Evolutionary conservation across 2,329 filamentous ascomycete genomes (phyloP), one percentile per base, ranked within the genome.

Genomic region (Stromatinia cepivora): DNA sequence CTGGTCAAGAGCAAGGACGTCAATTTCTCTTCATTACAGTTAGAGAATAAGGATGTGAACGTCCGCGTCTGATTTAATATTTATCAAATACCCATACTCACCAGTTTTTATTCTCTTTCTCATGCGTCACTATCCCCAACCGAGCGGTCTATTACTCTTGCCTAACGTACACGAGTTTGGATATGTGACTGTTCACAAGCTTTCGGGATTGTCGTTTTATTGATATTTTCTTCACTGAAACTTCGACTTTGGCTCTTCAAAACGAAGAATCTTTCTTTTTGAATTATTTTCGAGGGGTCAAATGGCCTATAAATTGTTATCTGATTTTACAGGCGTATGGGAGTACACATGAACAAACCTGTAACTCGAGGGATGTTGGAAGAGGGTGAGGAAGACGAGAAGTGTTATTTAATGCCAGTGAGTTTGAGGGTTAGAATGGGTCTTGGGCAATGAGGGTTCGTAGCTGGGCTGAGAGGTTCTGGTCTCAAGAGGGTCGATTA

Each of bases 261-360:
- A 50, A 39, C 34, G n/a, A 52, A 39, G 31, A 39, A 52, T 39
- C 13, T 63, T 42, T 63, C 22, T 39, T 39, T 52, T 63, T 63
- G 46, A 63, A 42, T 63, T 52, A 5, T 39, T 52, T 42, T 63
- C 10, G 15, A 28, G 34, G n/a, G 31, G 61, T 52, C 31, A 48
- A 39, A 42, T 36, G 46, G 28, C 46, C 34, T 15, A 63, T 15
- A 63, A 63, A 63, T 63, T 63, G 61, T 52, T 63, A 63, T 52
- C 39, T 52, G 61, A 63, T 63, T 63, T 50, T 15, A 52, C n/a
- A 39, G 61, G 61, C 61, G 61, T 52, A 63, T 63, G 31, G 61
- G 61, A 63, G 61, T 52, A 63, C 46, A 52, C 13, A 39, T 42
- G 61, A 36, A 63, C n/a, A 39, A 52, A n/a, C 61, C 46, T 25